A percentile compares a stretch with the other conserved stretches of the same genome.
Evolutionary conservation across 352 stramenopile genomes (phyloP).

Genomic region (Phytophthora chlamydospora): DNA sequence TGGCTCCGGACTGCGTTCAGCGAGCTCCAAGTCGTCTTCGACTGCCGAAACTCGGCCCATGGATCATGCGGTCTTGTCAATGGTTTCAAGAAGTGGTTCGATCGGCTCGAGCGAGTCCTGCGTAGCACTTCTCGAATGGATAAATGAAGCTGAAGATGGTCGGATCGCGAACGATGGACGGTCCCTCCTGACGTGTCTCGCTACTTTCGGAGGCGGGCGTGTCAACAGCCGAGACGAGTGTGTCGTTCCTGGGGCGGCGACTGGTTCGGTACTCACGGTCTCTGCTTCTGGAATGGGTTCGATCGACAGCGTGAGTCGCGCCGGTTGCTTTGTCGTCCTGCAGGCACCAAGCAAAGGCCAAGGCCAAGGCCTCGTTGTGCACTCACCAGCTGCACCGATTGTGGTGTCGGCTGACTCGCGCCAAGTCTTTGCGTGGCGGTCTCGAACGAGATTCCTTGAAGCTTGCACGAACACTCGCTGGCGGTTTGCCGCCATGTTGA

Average conservation of each 20-base stretch:
- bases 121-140: constrained; percentile 7
- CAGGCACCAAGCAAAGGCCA: constrained; percentile 7
- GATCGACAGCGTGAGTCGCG: constrained; percentile 15
- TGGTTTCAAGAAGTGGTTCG: too few species aligned
- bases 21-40: constrained; percentile 22
- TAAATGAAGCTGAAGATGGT: constrained; percentile 11
- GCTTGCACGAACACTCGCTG: constrained; percentile 18
- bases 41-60: constrained; percentile 28
- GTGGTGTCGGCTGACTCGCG: constrained; percentile 1
- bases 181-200: constrained; percentile 8
- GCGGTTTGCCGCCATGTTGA: constrained; percentile 1
- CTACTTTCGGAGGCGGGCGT: constrained; percentile 5
- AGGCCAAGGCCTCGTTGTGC: constrained; percentile 7
- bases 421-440: neutral
- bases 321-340: constrained; percentile 12
- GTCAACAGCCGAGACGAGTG: constrained; percentile 10
- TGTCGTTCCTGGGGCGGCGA: constrained; percentile 1
- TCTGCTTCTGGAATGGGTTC: constrained; percentile 17
- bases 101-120: constrained; percentile 5
- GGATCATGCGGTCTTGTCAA: constrained; percentile 15
- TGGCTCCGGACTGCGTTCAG: constrained; percentile 25
- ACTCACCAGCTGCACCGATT: constrained; percentile 19
- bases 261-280: constrained; percentile 15
- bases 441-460: constrained; percentile 36
- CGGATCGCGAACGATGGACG: constrained; percentile 11